Base-by-base conservation (phyloP, 2,329 filamentous ascomycete species). In the Trichophyton mentagrophytes region DNA sequence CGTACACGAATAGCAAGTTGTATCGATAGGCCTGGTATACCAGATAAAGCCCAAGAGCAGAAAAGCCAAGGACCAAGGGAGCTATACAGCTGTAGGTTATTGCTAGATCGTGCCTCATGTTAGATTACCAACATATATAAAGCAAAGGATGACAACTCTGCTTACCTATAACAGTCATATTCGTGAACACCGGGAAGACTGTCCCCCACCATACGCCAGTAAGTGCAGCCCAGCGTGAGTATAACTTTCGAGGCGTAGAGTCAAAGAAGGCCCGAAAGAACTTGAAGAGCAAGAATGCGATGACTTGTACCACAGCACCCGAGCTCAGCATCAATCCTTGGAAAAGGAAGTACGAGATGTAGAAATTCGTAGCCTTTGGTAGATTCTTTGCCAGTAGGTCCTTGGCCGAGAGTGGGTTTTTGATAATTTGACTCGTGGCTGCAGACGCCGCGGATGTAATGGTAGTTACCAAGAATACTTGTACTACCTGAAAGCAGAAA, bases 321-420 rank as follows among this genome's bases (percentile, higher is more conserved):
- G 88, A 83, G 8, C 89, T 88, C 63, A 90, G 82, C 3, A 84
- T 85, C 51, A 97, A 72, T 33, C 92, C 93, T 72, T 97, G 91
- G 0, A 99, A 85, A 25, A 97, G 82, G 67, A 97, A 95, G 76
- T 96, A 99, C 0, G 87, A 90, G 13, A 97, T 87, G 73, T 96
- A 99, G 69, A 96, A 95, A 73, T 95, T 97, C 62, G 90, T 92
- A 0, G 90, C 86, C 65, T 86, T 88, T 17, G 93, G 93, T 2
- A 99, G 77, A 64, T 89, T 87, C 46, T 80, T 70, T 0, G 90
- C 86, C 8, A 96, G 78, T 4, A 93, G 76, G 9, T 76, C 76
- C 0, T 89, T 85, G 3, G 83, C 81, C 0, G 78, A 78, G 7
- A 79, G 73, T 0, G 90, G 90, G 47, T 89, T 71, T 1, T 85